phyloP scores from a whole-genome alignment of 2,329 filamentous ascomycete species.

The Sporothrix protearum region DNA sequence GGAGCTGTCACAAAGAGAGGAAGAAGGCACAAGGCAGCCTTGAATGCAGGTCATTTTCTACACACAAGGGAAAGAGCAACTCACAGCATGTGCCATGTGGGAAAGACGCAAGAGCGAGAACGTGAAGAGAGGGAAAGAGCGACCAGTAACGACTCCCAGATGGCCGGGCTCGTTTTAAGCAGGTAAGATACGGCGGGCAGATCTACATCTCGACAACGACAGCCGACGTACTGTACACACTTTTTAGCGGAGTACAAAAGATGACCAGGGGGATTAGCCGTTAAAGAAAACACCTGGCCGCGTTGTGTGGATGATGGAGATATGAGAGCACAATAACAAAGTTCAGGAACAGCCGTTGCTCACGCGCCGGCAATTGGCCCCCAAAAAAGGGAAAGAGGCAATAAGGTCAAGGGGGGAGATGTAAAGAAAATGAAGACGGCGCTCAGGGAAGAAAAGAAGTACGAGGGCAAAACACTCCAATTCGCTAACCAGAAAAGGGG shows the following conservation, averaged over 20 bases:
- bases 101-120: not conserved
- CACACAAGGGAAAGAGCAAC: constrained; percentile 1
- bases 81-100: constrained; percentile 6
- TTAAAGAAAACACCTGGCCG: not conserved
- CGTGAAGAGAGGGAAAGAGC: not conserved
- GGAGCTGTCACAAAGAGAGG: not conserved
- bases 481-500: constrained; percentile 8
- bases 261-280: constrained; percentile 4
- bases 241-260: not conserved
- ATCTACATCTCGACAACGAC: constrained; percentile 14
- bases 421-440: not conserved
- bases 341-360: not conserved
- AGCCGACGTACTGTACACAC: not conserved
- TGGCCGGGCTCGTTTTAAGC: not conserved
- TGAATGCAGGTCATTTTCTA: not conserved
- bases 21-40: not conserved
- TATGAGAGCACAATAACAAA: not conserved
- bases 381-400: not conserved
- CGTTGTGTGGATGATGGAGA: not conserved
- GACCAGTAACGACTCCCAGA: not conserved
- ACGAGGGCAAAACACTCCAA: not conserved
- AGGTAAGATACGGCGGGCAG: not conserved
- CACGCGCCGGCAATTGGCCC: constrained; percentile 1
- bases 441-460: not conserved
- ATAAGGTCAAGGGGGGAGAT: not conserved